Conservation (phyloP, 306 rosid genomes). For the Ammopiptanthus mongolicus region DNA sequence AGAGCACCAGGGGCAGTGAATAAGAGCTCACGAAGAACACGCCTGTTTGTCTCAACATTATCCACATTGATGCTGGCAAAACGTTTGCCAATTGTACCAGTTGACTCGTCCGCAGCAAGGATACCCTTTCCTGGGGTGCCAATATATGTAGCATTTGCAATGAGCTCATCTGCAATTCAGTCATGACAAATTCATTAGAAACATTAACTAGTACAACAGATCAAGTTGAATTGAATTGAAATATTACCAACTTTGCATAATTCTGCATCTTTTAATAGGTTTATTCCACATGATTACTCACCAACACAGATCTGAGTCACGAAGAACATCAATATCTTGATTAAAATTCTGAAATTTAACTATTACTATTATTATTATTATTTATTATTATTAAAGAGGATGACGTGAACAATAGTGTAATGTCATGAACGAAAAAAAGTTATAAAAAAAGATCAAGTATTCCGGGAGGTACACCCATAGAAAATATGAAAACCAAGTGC, state of each 20-base stretch:
- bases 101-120: slow-evolving; percentile 95
- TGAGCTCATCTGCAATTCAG: slow-evolving; percentile 75
- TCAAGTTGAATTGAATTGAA: not conserved
- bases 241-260: not conserved
- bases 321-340: not conserved
- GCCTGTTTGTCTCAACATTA: slow-evolving; percentile 67
- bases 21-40: slow-evolving; percentile 77
- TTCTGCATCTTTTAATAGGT: not conserved
- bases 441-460: not conserved
- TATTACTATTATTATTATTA: no score
- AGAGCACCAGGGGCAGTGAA: slow-evolving; percentile 80
- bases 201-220: not conserved
- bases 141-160: slow-evolving; percentile 79
- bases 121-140: slow-evolving; percentile 98
- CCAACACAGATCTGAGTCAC: not conserved
- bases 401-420: not conserved
- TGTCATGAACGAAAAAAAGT: not conserved
- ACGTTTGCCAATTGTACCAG: slow-evolving; percentile 96
- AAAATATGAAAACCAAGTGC: not conserved
- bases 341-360: not conserved
- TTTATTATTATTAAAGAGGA: not conserved
- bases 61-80: slow-evolving; percentile 72
- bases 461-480: not conserved
- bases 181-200: slow-evolving; percentile 10
- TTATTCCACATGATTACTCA: not conserved